Evolutionary conservation across 371 early-diverging fungal species (phyloP), one percentile per base, ranked within the genome.

Genomic region (Batrachochytrium dendrobatidis): DNA sequence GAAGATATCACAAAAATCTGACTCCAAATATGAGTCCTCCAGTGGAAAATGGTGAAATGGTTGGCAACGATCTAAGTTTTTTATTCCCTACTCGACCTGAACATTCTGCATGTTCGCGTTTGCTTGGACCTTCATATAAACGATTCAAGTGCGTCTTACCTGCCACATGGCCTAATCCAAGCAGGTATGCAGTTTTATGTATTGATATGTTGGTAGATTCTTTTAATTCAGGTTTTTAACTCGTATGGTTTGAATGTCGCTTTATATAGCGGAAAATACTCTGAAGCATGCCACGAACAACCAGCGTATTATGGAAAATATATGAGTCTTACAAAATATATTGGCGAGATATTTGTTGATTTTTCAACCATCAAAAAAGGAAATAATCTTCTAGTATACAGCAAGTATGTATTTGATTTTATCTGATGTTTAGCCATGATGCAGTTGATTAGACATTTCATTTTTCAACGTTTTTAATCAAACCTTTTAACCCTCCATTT

Each of bases 41-140:
- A 6, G 24, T 48, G 12, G 6, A 8, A 8, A 6, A 33, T 28
- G 28, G 4, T 29, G 24, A 45, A 50, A 34, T 62, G 12, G 35
- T 30, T n/a, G 58, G 63, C 2, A 34, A 57, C 20, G 63, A 62
- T 31, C 53, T 62, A 30, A 62, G 63, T 43, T 28, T 43, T 43
- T 24, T 62, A 17, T 62, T 62, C 44, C 58, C 52, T n/a, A 46
- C 48, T 4, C 39, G 28, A 35, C 17, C 20, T 6, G 52, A 53
- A 22, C 33, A 44, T 10, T 31, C 17, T 7, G 55, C 20, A 18
- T 55, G 56, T 45, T 3, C 6, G 4, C 25, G 4, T 6, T 4
- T 30, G 53, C 31, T 53, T 53, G 53, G 53, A 12, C 29, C 18
- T 10, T n/a, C 49, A 18, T 48, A 12, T 29, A 48, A 48, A 29